These are phyloP conservation scores for Musa schizocarpa DNA, from an alignment of 176 grass and related monocot species.

Conservation along the genomic window DNA sequence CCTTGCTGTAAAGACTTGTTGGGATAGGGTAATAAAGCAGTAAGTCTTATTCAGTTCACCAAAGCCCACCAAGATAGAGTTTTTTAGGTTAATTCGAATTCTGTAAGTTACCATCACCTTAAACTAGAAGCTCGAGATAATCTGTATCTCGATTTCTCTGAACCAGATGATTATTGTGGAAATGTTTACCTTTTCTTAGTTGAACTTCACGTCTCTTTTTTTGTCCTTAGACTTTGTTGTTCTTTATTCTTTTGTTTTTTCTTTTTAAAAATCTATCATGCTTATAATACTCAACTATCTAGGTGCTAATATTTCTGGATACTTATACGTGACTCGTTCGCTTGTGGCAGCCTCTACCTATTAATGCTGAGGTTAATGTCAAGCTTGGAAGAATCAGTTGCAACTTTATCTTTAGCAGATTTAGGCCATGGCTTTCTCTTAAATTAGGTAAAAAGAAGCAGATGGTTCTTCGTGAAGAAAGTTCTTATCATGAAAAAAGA, in stretches of 20 bases:
- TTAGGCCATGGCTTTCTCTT: slow-evolving; percentile 58
- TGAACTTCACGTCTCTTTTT: neutral
- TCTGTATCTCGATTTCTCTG: too few relatives aligned
- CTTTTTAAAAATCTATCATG: too few relatives aligned
- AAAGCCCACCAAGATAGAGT: too few relatives aligned
- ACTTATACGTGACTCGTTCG: slow-evolving; percentile 18
- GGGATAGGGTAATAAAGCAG: too few relatives aligned
- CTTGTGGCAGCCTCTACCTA: slow-evolving; percentile 42
- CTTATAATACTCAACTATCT: neutral
- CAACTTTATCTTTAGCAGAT: slow-evolving; percentile 73
- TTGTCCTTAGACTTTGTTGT: neutral
- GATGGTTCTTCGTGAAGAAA: slow-evolving; percentile 51
- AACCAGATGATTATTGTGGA: too few relatives aligned
- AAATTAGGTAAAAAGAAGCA: slow-evolving; percentile 59
- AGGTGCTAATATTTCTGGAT: slow-evolving; percentile 10
- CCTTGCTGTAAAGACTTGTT: too few relatives aligned
- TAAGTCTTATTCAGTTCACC: too few relatives aligned
- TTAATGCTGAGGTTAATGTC: slow-evolving; percentile 66
- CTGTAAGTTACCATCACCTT: too few relatives aligned
- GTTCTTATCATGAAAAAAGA: slow-evolving; percentile 36
- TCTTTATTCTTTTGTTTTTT: neutral
- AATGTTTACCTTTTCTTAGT: too few relatives aligned
- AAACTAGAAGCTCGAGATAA: too few relatives aligned
- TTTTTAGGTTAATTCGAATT: too few relatives aligned
- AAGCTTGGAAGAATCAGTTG: slow-evolving; percentile 63